A percentile compares a stretch with the other conserved stretches of the same genome.
Evolutionary conservation across 345 rosid species (phyloP).

Genomic region (Angophora floribunda): DNA sequence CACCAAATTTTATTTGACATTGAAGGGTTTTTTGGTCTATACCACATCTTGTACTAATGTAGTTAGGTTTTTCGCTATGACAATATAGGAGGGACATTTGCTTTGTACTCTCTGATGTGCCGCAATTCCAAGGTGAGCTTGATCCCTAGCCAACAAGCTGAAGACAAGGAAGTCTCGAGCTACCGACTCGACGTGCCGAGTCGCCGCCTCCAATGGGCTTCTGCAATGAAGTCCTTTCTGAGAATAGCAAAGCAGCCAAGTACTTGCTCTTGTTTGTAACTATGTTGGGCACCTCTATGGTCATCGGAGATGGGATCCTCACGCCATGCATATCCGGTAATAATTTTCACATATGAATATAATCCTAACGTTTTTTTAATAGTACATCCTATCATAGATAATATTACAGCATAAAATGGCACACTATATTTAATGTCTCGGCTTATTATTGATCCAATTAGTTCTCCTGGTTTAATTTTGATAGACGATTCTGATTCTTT

Average conservation of each 20-base stretch:
- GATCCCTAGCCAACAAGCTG: slow-evolving; percentile 19
- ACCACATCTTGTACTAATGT: background rate
- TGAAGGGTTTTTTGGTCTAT: no score
- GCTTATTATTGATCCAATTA: background rate
- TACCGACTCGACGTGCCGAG: slow-evolving; percentile 5
- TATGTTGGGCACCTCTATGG: slow-evolving; percentile 24
- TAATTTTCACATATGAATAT: background rate
- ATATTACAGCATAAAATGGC: background rate
- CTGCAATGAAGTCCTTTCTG: slow-evolving; percentile 6
- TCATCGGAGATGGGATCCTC: slow-evolving; percentile 30
- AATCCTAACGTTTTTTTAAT: background rate
- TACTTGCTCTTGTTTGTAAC: slow-evolving; percentile 10
- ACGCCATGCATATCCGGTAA: slow-evolving; percentile 24
- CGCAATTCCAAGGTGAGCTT: slow-evolving; percentile 12
- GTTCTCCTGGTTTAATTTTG: background rate
- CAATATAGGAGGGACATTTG: slow-evolving; percentile 22
- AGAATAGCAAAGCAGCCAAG: slow-evolving; percentile 5
- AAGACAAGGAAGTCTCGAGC: slow-evolving; percentile 10
- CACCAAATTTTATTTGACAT: background rate
- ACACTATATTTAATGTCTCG: background rate
- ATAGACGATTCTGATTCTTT: background rate
- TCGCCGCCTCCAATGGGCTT: slow-evolving; percentile 1
- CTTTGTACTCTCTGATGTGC: slow-evolving; percentile 23
- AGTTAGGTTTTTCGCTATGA: background rate
- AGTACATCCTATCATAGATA: background rate